Conservation (phyloP, 768 basidiomycete species). For the Sistotremastrum suecicum region DNA sequence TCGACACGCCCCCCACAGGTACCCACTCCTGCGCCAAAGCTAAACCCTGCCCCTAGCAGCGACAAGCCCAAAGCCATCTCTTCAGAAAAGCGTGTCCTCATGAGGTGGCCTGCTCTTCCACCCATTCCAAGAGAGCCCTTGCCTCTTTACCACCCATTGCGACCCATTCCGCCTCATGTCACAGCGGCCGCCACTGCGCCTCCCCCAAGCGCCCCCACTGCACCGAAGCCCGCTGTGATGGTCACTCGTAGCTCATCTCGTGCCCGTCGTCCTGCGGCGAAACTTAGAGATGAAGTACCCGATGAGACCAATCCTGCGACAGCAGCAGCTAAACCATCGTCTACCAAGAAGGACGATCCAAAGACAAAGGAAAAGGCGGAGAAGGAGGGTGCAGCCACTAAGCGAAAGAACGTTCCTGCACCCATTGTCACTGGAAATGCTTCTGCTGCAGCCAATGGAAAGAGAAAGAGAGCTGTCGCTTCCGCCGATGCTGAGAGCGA, state of each 20-base stretch:
- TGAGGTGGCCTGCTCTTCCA: background rate
- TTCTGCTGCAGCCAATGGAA: constrained; percentile 1
- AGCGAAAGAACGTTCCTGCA: too few species aligned
- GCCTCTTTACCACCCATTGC: constrained; percentile 6
- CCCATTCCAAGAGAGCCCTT: constrained; percentile 2
- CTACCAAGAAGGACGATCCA: too few species aligned
- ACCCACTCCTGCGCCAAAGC: background rate
- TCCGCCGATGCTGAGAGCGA: constrained; percentile 1
- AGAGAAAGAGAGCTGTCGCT: background rate
- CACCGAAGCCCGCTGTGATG: background rate
- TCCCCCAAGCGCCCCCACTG: background rate
- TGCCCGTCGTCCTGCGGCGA: constrained; percentile 32
- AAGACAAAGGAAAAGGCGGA: too few species aligned
- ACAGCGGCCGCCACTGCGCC: background rate
- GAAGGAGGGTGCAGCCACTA: too few species aligned
- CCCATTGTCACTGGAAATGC: background rate
- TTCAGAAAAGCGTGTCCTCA: too few species aligned
- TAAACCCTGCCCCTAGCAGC: background rate
- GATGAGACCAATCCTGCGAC: constrained; percentile 19
- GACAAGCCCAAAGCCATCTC: background rate
- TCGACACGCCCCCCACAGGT: background rate
- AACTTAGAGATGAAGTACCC: constrained; percentile 26
- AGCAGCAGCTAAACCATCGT: background rate
- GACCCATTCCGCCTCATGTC: background rate
- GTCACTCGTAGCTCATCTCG: constrained; percentile 26